Base-by-base conservation (phyloP, 495 filamentous ascomycete genomes). In the Hypoxylon fragiforme region DNA sequence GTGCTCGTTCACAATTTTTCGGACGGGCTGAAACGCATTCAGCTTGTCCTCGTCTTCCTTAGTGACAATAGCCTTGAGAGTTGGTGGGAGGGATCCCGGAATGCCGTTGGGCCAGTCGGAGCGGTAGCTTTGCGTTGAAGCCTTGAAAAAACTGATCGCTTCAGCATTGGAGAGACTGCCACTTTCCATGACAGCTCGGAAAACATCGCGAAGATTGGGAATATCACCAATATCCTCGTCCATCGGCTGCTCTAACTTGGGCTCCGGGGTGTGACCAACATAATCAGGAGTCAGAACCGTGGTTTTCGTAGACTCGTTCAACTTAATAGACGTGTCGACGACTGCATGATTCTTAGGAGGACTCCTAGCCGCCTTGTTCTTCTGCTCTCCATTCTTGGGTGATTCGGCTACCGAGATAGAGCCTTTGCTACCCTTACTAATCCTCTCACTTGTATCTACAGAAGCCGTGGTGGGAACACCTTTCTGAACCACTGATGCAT, bases 11-110 rank as follows among this genome's bases (percentile, higher is more conserved):
- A 74, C 62, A 0, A 70, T 54, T 59, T 83, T 83, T 38, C 73
- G 77, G 24, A 83, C 73, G 1, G 76, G 69, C 37, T 71, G 66
- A 16, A 80, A 79, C 3, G 76, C 70, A 4, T 72, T 70, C 14
- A 83, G 70, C 8, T 68, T 57, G 1, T 72, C 69, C 37, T 77
- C 72, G 38, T 82, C 79, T 30, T 80, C 77, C 21, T 77, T 74
- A 0, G 77, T 77, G 35, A 82, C 74, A 28, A 77, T 73, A 5
- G 75, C 62, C 63, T 77, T 80, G 13, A 76, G 62, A 0, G 70
- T 65, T 38, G 65, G 65, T 6, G 65, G 62, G 0, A 68, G 59
- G 15, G 59, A 48, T 22, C 39, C 41, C 14, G 60, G 63, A 15
- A 52, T 58, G 28, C 15, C 20, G 4, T 41, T 31, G 31, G 30